Conservation (phyloP, 352 stramenopile genomes). For the Globisporangium cederbergense region DNA sequence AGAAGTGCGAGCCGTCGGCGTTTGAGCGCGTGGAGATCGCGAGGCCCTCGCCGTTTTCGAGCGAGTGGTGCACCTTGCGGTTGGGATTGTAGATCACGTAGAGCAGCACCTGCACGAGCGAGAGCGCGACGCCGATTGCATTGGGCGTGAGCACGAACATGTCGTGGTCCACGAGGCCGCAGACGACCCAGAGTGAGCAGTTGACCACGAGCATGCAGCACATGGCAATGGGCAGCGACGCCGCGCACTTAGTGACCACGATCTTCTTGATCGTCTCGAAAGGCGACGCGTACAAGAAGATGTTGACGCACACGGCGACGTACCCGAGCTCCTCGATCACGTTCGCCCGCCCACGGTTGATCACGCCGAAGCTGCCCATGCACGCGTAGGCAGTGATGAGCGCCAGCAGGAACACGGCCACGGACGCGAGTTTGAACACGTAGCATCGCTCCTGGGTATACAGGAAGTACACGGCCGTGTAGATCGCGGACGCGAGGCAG, state of each 20-base stretch:
- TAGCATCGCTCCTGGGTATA: conserved; percentile 7
- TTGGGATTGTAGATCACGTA: conserved; percentile 36
- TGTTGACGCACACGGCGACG: conserved; percentile 22
- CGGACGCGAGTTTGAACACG: neutral
- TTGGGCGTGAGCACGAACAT: conserved; percentile 48
- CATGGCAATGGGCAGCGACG: conserved; percentile 51
- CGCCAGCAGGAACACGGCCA: neutral
- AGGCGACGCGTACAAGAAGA: conserved; percentile 30
- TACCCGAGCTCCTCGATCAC: conserved; percentile 10
- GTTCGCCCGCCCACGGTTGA: conserved; percentile 22
- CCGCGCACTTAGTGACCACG: conserved; percentile 24
- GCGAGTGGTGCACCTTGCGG: neutral
- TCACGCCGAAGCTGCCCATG: conserved; percentile 24
- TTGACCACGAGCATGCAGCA: conserved; percentile 45
- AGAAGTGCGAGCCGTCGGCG: neutral
- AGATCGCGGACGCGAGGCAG: neutral
- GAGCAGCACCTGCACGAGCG: conserved; percentile 36
- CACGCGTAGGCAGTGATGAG: conserved; percentile 26
- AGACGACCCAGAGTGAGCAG: conserved; percentile 50
- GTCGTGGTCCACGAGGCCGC: conserved; percentile 45
- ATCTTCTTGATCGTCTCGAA: conserved; percentile 33
- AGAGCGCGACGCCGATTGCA: conserved; percentile 30
- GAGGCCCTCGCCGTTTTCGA: neutral
- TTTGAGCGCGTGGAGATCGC: neutral
- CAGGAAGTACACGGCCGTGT: conserved; percentile 6